Evolutionary conservation across 176 grass and related monocot species (phyloP).

Genomic region (Eragrostis nindensis): DNA sequence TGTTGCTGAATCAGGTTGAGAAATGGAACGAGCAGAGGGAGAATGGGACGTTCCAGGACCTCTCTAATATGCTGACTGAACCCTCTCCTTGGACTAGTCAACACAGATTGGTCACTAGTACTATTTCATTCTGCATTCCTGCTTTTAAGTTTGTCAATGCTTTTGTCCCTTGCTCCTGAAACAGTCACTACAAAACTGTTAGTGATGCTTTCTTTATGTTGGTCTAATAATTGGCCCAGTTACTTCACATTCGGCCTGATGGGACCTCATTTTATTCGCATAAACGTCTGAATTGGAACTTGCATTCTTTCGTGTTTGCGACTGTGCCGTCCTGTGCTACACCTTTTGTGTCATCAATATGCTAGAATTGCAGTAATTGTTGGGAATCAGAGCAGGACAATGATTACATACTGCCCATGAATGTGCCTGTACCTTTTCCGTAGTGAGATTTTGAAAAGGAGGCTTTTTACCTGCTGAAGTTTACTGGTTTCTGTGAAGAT

Average conservation of each 20-base stretch:
- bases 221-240: conserved; percentile 52
- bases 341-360: conserved; percentile 43
- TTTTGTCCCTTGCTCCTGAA: conserved; percentile 43
- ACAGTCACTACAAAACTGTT: conserved; percentile 44
- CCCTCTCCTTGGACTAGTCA: conserved; percentile 29
- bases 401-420: conserved; percentile 48
- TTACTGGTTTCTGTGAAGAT: background rate
- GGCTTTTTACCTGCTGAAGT: background rate
- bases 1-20: conserved; percentile 48
- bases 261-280: conserved; percentile 39
- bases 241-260: conserved; percentile 25
- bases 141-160: conserved; percentile 36
- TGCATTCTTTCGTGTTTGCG: conserved; percentile 36
- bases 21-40: conserved; percentile 74
- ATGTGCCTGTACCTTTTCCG: conserved; percentile 9
- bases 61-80: conserved; percentile 42
- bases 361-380: conserved; percentile 38
- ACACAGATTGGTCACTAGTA: background rate
- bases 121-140: conserved; percentile 46
- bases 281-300: conserved; percentile 31
- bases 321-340: conserved; percentile 34
- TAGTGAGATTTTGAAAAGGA: conserved; percentile 20
- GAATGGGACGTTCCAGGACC: conserved; percentile 69
- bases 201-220: conserved; percentile 36
- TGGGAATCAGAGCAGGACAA: conserved; percentile 37